phyloP scores from a whole-genome alignment of 768 basidiomycete genomes.

The Pleurotus eryngii region DNA sequence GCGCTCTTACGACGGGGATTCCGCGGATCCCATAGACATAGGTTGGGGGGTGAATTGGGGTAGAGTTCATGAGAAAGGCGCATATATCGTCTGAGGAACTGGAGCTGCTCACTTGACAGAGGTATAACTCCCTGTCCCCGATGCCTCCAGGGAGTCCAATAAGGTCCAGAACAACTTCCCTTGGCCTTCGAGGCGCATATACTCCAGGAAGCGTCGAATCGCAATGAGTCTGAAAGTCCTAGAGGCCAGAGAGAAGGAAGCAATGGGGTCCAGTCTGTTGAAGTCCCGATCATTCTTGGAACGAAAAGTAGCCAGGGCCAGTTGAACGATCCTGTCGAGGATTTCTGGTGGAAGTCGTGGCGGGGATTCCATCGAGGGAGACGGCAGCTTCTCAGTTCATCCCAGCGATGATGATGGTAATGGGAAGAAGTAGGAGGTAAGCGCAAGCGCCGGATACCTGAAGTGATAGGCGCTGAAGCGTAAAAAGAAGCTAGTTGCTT shows the following conservation, averaged over 20 bases:
- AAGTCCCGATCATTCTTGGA: constrained; percentile 2
- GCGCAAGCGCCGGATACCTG: too few relatives aligned
- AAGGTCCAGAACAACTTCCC: constrained; percentile 23
- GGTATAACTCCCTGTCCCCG: constrained; percentile 26
- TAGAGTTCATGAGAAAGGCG: constrained; percentile 5
- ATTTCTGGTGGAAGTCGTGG: constrained; percentile 34
- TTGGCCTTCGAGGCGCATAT: constrained; percentile 24
- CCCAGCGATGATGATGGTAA: too few relatives aligned
- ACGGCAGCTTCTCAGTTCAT: too few relatives aligned
- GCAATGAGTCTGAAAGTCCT: constrained; percentile 38
- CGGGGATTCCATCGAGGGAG: constrained; percentile 7
- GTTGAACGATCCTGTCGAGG: constrained; percentile 30
- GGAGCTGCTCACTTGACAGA: constrained; percentile 45
- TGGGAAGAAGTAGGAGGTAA: too few relatives aligned
- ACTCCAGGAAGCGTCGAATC: constrained; percentile 34
- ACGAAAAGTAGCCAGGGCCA: constrained; percentile 17
- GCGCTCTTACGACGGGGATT: constrained; percentile 19
- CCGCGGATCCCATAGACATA: too few relatives aligned
- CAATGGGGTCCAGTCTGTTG: constrained; percentile 29
- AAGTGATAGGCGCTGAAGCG: too few relatives aligned
- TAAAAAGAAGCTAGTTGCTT: too few relatives aligned
- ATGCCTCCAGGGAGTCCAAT: constrained; percentile 17
- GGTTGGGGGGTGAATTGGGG: not conserved
- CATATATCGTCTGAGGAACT: constrained; percentile 15
- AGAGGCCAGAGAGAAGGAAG: constrained; percentile 38